phyloP scores from a whole-genome alignment of 1,139 yeast genomes.

The Suhomyces chickasaworum region DNA sequence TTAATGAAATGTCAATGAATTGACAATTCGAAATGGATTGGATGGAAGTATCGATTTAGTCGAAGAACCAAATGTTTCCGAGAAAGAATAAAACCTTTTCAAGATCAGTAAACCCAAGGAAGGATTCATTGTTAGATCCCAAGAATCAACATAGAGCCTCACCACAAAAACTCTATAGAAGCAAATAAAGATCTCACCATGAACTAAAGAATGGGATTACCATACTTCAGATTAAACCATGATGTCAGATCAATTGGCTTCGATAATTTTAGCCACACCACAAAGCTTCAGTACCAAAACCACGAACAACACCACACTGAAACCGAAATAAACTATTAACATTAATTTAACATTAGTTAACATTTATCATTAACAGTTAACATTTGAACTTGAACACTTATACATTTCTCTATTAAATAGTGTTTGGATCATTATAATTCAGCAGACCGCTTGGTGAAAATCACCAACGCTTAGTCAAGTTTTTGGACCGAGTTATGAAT shows the following conservation, averaged over 20 bases:
- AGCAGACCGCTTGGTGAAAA: not conserved
- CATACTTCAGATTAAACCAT: not conserved
- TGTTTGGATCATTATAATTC: not conserved
- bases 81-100: not conserved
- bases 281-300: constrained; percentile 1
- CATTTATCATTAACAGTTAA: too few species aligned
- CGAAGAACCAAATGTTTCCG: not conserved
- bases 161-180: constrained; percentile 1
- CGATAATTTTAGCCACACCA: constrained; percentile 3
- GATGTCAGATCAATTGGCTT: not conserved
- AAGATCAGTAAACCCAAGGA: not conserved
- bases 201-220: not conserved
- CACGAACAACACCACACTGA: constrained; percentile 2
- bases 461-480: constrained; percentile 1
- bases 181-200: not conserved
- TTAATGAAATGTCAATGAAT: too few species aligned
- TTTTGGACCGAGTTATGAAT: constrained; percentile 1
- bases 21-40: too few species aligned
- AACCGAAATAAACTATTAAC: constrained; percentile 1
- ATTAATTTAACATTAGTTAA: too few species aligned
- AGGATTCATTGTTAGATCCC: not conserved
- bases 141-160: not conserved
- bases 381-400: not conserved
- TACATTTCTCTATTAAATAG: too few species aligned
- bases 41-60: not conserved